Percentiles rank a stretch among this genome's conserved stretches.
Conservation (phyloP, 2,329 filamentous ascomycete species). For the Verticillium longisporum region DNA sequence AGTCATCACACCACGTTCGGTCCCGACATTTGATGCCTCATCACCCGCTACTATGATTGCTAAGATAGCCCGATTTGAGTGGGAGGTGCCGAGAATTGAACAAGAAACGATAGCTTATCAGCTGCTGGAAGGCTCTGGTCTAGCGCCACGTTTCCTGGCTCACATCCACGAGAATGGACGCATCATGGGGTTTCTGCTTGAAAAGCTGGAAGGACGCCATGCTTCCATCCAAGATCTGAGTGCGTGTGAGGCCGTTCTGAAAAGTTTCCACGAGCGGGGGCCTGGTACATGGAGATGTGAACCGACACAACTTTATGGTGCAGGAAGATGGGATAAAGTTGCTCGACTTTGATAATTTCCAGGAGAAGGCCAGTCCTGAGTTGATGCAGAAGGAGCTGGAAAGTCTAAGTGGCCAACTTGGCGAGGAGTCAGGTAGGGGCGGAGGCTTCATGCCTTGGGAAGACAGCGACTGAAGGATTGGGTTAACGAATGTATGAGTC, state of each 20-base stretch:
- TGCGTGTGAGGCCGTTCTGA: constrained; percentile 17
- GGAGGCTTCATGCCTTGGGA: too few relatives aligned
- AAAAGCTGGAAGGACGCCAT: constrained; percentile 19
- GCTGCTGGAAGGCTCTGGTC: constrained; percentile 16
- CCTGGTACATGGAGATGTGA: background rate
- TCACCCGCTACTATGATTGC: constrained; percentile 12
- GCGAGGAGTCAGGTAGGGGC: too few relatives aligned
- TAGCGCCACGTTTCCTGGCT: constrained; percentile 25
- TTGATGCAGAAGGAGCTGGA: too few relatives aligned
- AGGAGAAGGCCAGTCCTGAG: too few relatives aligned
- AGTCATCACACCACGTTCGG: too few relatives aligned
- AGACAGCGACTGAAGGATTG: too few relatives aligned
- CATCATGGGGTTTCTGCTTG: constrained; percentile 25
- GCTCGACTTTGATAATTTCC: background rate
- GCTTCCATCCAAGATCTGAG: constrained; percentile 18
- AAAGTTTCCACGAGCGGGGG: constrained; percentile 9
- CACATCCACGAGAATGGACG: constrained; percentile 26
- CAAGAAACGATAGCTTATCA: constrained; percentile 21
- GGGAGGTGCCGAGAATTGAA: constrained; percentile 24
- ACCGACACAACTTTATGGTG: background rate
- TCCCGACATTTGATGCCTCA: too few relatives aligned
- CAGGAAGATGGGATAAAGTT: background rate
- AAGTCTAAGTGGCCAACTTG: too few relatives aligned
- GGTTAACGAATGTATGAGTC: too few relatives aligned
- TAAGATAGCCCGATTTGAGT: constrained; percentile 25